Evolutionary conservation across 225 moss, liverwort and hornwort species (phyloP).

Genomic region (Asterella californica): DNA sequence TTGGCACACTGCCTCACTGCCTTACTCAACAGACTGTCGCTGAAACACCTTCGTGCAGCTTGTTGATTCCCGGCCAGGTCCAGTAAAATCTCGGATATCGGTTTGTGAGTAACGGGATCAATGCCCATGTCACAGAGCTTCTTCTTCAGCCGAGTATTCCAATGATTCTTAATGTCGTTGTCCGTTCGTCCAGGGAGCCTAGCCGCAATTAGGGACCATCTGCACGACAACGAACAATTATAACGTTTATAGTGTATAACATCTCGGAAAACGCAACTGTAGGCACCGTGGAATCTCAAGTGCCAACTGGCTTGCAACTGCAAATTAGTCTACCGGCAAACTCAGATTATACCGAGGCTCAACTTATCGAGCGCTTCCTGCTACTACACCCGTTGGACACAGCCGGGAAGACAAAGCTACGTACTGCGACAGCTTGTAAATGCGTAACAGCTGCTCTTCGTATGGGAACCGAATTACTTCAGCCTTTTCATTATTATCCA

Average conservation of each 20-base stretch:
- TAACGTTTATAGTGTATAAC: background rate
- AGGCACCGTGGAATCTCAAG: background rate
- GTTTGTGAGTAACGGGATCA: slow-evolving; percentile 48
- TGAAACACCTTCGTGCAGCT: slow-evolving; percentile 51
- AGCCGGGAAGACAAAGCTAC: background rate
- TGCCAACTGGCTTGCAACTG: background rate
- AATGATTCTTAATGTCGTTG: slow-evolving; percentile 53
- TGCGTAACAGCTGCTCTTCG: too few relatives aligned
- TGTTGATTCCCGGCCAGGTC: slow-evolving; percentile 51
- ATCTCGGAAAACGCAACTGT: background rate
- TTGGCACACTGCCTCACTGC: slow-evolving; percentile 52
- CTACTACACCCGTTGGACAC: background rate
- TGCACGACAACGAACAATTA: slow-evolving; percentile 5
- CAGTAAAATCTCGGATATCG: slow-evolving; percentile 43
- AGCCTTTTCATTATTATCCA: too few relatives aligned
- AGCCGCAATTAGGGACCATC: slow-evolving; percentile 50
- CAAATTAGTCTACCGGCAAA: background rate
- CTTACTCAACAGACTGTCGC: slow-evolving; percentile 47
- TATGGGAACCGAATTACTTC: too few relatives aligned
- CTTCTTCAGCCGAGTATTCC: slow-evolving; percentile 52
- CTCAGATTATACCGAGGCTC: background rate
- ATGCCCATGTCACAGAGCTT: slow-evolving; percentile 55
- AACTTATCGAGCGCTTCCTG: background rate
- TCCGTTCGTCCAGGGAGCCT: slow-evolving; percentile 48
- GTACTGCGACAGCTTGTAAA: too few relatives aligned